These are phyloP conservation scores for Neofusicoccum sp. DNA, from an alignment of 2,329 filamentous ascomycete genomes.

Conservation along the genomic window DNA sequence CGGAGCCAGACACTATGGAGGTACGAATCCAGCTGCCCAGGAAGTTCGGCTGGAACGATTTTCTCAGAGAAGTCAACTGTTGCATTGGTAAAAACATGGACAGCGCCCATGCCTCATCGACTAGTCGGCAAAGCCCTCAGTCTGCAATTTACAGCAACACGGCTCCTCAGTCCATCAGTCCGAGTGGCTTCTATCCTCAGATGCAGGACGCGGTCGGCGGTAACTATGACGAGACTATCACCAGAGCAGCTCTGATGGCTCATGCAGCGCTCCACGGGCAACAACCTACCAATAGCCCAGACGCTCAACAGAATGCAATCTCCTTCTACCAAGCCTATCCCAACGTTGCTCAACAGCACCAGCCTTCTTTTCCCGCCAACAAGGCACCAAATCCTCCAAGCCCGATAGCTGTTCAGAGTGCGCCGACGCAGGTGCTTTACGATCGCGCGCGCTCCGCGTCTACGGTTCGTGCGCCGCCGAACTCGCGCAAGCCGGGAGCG, in stretches of 20 bases:
- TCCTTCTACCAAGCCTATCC: slow-evolving; percentile 19
- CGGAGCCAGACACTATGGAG: slow-evolving; percentile 34
- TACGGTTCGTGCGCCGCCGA: slow-evolving; percentile 55
- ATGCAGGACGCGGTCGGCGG: slow-evolving; percentile 8
- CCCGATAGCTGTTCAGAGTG: slow-evolving; percentile 44
- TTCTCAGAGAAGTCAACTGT: slow-evolving; percentile 54
- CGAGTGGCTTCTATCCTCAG: slow-evolving; percentile 8
- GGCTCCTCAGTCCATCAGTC: not conserved
- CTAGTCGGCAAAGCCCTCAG: slow-evolving; percentile 19
- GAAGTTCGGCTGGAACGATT: slow-evolving; percentile 64
- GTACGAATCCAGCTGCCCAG: slow-evolving; percentile 52
- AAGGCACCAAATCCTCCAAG: slow-evolving; percentile 15
- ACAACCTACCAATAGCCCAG: slow-evolving; percentile 12
- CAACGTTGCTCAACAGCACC: slow-evolving; percentile 23
- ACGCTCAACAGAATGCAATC: slow-evolving; percentile 12
- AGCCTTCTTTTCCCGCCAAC: slow-evolving; percentile 3
- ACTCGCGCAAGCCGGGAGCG: slow-evolving; percentile 51
- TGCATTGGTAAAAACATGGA: slow-evolving; percentile 61
- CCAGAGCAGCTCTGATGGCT: slow-evolving; percentile 22
- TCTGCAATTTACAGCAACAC: slow-evolving; percentile 16
- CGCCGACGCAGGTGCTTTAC: slow-evolving; percentile 57
- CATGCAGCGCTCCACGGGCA: slow-evolving; percentile 20
- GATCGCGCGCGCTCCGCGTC: slow-evolving; percentile 57
- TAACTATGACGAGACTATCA: slow-evolving; percentile 21
- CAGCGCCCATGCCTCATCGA: slow-evolving; percentile 46